phyloP scores from a whole-genome alignment of 1,139 yeast species.

The Geotrichum candidum region DNA sequence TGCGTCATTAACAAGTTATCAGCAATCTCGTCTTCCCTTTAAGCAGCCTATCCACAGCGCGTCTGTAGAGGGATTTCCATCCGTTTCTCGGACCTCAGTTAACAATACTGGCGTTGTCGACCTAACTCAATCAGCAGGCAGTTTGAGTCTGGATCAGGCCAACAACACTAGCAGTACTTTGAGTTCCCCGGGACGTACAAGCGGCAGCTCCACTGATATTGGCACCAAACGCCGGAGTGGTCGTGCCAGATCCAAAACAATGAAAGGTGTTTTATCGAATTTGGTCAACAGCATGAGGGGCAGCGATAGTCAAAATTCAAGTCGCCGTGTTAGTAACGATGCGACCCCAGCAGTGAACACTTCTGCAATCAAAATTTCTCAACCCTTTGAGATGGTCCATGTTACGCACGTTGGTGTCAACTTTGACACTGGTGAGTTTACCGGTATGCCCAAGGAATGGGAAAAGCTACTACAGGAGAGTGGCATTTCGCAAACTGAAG shows the following conservation, averaged over 20 bases:
- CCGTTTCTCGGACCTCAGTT: constrained; percentile 9
- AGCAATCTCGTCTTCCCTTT: constrained; percentile 7
- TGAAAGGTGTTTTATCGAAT: constrained; percentile 47
- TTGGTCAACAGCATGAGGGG: constrained; percentile 44
- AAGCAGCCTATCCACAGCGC: constrained; percentile 8
- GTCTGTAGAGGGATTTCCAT: constrained; percentile 12
- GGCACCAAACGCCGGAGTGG: constrained; percentile 28
- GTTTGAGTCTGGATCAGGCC: constrained; percentile 9
- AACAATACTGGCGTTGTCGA: constrained; percentile 14
- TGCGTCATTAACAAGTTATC: constrained; percentile 7
- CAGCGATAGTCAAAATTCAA: constrained; percentile 9
- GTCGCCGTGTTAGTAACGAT: constrained; percentile 11
- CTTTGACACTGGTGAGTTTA: constrained; percentile 72
- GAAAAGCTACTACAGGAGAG: constrained; percentile 72
- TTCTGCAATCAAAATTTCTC: constrained; percentile 60
- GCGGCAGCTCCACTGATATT: constrained; percentile 9
- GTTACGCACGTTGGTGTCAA: constrained; percentile 92
- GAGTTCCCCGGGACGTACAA: constrained; percentile 6
- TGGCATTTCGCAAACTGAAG: constrained; percentile 81
- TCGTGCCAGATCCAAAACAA: constrained; percentile 33
- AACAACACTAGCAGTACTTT: constrained; percentile 8
- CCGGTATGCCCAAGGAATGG: constrained; percentile 93
- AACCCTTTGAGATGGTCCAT: constrained; percentile 86
- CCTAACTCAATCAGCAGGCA: constrained; percentile 16
- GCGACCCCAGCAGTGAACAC: constrained; percentile 23